These are phyloP conservation scores for Podila epigama DNA, from an alignment of 192 early-diverging fungal species.

Conservation along the genomic window DNA sequence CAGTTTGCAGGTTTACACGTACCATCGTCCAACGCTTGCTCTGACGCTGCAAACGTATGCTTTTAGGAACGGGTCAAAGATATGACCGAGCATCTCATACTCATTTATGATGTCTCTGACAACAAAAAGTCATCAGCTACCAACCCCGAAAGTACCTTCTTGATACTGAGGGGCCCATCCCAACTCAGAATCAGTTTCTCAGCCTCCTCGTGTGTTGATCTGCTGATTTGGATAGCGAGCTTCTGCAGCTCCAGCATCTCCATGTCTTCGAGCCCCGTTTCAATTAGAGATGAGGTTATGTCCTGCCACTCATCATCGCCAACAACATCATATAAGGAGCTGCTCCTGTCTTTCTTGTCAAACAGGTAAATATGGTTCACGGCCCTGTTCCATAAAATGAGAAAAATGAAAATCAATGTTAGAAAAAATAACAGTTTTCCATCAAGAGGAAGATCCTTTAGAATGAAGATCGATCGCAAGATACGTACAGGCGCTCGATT, in stretches of 20 bases:
- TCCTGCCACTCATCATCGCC: slow-evolving; percentile 12
- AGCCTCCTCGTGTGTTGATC: background rate
- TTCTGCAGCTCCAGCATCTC: slow-evolving; percentile 8
- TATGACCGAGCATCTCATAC: slow-evolving; percentile 10
- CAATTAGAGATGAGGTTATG: background rate
- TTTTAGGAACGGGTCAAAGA: no score
- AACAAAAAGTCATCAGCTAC: slow-evolving; percentile 10
- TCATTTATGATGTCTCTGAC: slow-evolving; percentile 2
- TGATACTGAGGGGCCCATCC: slow-evolving; percentile 2
- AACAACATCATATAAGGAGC: slow-evolving; percentile 5
- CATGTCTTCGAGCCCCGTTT: slow-evolving; percentile 4
- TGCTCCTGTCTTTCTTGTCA: slow-evolving; percentile 6
- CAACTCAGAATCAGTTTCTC: slow-evolving; percentile 14
- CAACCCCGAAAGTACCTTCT: slow-evolving; percentile 4
- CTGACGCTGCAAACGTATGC: no score
- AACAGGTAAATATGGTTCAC: slow-evolving; percentile 26
- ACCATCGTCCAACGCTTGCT: no score
- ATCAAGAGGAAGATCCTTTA: background rate
- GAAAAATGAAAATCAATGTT: slow-evolving; percentile 7
- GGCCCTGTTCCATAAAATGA: slow-evolving; percentile 10
- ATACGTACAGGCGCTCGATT: slow-evolving; percentile 10
- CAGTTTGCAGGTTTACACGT: no score
- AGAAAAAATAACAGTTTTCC: slow-evolving; percentile 9
- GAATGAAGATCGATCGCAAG: slow-evolving; percentile 3
- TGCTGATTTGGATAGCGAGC: slow-evolving; percentile 12